Conservation (phyloP, 345 rosid genomes). For the Isatis tinctoria region DNA sequence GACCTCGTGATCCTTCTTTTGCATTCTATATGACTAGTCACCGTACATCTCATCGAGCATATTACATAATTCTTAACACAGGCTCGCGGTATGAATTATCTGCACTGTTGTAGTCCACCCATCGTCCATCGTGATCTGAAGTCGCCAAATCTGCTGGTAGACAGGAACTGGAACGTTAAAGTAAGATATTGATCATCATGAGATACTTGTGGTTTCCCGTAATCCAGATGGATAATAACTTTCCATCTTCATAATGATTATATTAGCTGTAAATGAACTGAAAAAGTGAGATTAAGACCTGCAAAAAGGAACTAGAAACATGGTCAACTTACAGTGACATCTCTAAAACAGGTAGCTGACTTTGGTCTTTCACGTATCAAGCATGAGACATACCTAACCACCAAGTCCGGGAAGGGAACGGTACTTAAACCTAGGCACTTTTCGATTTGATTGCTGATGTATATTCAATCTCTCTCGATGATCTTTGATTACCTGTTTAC, state of each 20-base stretch:
- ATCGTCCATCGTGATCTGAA: conserved; percentile 94
- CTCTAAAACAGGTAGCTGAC: conserved; percentile 78
- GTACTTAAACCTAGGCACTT: conserved; percentile 34
- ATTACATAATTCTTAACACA: conserved; percentile 31
- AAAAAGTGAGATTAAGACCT: background rate
- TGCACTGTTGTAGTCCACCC: conserved; percentile 87
- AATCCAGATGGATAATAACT: background rate
- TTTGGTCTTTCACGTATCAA: conserved; percentile 96
- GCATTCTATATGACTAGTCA: background rate
- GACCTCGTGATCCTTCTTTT: conserved; percentile 3
- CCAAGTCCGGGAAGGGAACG: conserved; percentile 87
- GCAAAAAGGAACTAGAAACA: background rate
- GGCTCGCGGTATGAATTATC: conserved; percentile 97
- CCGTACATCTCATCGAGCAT: conserved; percentile 5
- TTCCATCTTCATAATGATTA: too few relatives aligned
- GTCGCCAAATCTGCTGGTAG: conserved; percentile 85
- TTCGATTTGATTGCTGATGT: background rate
- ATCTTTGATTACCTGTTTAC: background rate
- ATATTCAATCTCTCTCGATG: background rate
- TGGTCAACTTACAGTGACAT: conserved; percentile 3
- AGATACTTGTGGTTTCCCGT: background rate
- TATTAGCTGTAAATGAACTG: too few relatives aligned
- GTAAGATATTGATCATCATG: conserved; percentile 36
- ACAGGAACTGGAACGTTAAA: conserved; percentile 90
- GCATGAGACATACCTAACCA: conserved; percentile 69